Conservation (phyloP, 495 filamentous ascomycete species). For the Amorphotheca resinae region DNA sequence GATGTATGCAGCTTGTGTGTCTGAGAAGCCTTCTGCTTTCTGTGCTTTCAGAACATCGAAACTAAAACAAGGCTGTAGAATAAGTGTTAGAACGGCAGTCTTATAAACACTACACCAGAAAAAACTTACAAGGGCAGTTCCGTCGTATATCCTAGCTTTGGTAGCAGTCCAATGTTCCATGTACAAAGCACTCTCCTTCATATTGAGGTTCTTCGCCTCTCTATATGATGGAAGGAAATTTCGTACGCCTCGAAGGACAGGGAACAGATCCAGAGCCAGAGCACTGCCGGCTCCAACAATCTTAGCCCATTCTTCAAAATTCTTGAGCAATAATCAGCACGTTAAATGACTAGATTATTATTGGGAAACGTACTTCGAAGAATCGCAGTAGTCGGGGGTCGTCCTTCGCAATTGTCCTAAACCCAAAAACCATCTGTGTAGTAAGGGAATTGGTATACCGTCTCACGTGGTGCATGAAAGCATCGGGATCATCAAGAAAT, state of each 20-base stretch:
- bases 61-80: background rate
- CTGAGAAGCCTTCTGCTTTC: background rate
- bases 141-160: no score
- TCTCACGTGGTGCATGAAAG: background rate
- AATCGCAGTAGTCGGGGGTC: background rate
- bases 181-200: no score
- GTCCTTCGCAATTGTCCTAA: background rate
- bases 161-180: no score
- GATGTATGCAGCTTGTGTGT: background rate
- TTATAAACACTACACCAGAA: no score
- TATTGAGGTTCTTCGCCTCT: background rate
- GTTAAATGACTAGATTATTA: no score
- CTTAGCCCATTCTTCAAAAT: no score
- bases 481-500: background rate
- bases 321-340: no score
- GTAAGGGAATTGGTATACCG: background rate
- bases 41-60: background rate
- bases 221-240: background rate
- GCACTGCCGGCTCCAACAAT: background rate
- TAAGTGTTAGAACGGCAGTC: background rate
- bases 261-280: background rate
- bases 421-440: background rate
- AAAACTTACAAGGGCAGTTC: no score
- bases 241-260: background rate
- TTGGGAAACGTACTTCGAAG: background rate